These are phyloP conservation scores for Acrocalymma vagum DNA, from an alignment of 2,329 filamentous ascomycete genomes.

Conservation along the genomic window DNA sequence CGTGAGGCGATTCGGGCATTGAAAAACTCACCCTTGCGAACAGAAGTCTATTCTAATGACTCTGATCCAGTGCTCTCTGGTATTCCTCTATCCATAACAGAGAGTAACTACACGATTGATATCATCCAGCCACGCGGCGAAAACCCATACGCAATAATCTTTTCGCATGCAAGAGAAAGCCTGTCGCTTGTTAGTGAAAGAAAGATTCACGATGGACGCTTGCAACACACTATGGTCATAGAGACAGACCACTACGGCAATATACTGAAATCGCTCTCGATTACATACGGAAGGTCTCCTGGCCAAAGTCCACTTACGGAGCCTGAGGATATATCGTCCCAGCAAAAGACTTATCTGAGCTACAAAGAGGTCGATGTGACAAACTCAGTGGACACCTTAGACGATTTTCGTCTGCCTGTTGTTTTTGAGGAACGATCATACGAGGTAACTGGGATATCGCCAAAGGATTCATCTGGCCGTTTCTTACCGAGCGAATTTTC, in stretches of 20 bases:
- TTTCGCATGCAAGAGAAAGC: background rate
- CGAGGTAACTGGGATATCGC: background rate
- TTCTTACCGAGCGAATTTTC: background rate
- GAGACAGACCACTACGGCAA: background rate
- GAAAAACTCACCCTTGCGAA: conserved; percentile 5
- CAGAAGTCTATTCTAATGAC: conserved; percentile 13
- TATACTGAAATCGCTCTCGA: background rate
- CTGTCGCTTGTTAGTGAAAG: background rate
- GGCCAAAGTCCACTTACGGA: too few species aligned
- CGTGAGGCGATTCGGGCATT: conserved; percentile 12
- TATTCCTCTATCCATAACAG: background rate
- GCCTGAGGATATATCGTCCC: too few species aligned
- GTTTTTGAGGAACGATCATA: background rate
- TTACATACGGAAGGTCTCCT: too few species aligned
- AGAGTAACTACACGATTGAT: background rate
- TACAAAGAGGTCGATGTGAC: background rate
- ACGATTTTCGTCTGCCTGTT: background rate
- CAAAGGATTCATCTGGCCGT: background rate
- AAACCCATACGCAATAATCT: background rate
- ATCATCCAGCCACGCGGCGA: background rate
- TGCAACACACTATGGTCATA: background rate
- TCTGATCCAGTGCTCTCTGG: background rate
- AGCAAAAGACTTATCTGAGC: background rate
- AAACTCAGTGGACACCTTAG: too few species aligned
- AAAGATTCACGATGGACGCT: background rate